A percentile compares a stretch with the other conserved stretches of the same genome.
phyloP scores from a whole-genome alignment of 148 eudicot genomes.

The Dysphania ambrosioides region DNA sequence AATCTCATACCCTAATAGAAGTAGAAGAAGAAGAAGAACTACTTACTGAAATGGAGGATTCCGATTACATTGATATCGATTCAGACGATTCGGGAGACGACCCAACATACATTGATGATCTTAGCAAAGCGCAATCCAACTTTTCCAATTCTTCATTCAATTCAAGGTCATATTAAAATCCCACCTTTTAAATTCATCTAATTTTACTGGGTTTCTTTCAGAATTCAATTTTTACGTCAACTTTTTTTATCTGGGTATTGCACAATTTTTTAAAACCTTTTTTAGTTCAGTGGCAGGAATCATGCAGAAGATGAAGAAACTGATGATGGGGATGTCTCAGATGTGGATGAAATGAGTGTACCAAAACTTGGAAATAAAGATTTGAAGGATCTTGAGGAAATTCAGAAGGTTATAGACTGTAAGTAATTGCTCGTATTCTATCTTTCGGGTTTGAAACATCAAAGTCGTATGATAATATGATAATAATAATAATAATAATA shows the following conservation, averaged over 20 bases:
- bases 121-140: conserved; percentile 28
- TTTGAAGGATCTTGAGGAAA: conserved; percentile 39
- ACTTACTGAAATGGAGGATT: conserved; percentile 26
- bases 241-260: background rate
- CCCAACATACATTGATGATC: conserved; percentile 41
- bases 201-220: background rate
- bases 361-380: conserved; percentile 37
- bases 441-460: background rate
- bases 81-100: conserved; percentile 59
- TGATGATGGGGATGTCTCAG: conserved; percentile 12
- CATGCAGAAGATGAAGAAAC: background rate
- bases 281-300: background rate
- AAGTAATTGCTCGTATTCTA: background rate
- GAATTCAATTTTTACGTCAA: background rate
- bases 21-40: conserved; percentile 7
- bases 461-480: background rate
- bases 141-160: conserved; percentile 21
- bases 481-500: no score
- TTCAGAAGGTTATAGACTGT: conserved; percentile 54
- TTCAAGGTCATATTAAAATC: background rate
- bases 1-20: background rate
- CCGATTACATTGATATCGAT: conserved; percentile 25
- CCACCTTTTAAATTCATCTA: background rate
- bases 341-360: conserved; percentile 1
- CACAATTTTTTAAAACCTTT: no score